Conservation (phyloP, 306 rosid genomes). For the Prunus mongolica region DNA sequence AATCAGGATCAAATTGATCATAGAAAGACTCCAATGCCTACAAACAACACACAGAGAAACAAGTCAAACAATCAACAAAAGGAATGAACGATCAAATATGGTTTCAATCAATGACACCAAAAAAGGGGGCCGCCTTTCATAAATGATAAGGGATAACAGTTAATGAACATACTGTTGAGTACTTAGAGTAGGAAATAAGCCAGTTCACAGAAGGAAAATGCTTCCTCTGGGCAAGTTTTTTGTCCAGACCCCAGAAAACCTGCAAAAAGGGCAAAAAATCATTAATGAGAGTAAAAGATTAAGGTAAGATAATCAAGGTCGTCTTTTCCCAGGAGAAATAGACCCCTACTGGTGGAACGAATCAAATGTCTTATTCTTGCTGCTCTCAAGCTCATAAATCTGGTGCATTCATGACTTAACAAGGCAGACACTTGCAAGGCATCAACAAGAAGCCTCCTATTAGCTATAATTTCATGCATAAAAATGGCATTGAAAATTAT, state of each 20-base stretch:
- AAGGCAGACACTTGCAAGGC: neutral
- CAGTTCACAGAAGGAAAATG: slow-evolving; percentile 99
- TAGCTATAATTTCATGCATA: neutral
- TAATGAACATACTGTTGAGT: slow-evolving; percentile 63
- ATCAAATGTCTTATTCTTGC: neutral
- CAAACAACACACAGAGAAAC: slow-evolving; percentile 30
- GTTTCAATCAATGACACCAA: slow-evolving; percentile 1
- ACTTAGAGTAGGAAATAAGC: slow-evolving; percentile 98
- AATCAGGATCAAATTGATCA: slow-evolving; percentile 94
- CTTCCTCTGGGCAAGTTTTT: slow-evolving; percentile 99
- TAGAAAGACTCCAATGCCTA: slow-evolving; percentile 94
- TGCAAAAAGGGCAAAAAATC: slow-evolving; percentile 24
- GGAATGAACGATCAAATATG: neutral
- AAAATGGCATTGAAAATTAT: slow-evolving; percentile 11
- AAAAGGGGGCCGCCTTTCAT: neutral
- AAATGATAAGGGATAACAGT: neutral
- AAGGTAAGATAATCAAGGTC: neutral
- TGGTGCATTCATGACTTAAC: neutral
- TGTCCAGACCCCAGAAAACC: slow-evolving; percentile 99
- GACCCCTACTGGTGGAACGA: neutral
- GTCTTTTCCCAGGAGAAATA: neutral
- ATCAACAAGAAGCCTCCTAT: neutral
- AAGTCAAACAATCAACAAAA: neutral
- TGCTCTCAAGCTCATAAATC: neutral
- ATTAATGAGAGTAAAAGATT: neutral